Evolutionary conservation across 1,139 yeast species (phyloP).

Genomic region (Blastobotrys aristatus): DNA sequence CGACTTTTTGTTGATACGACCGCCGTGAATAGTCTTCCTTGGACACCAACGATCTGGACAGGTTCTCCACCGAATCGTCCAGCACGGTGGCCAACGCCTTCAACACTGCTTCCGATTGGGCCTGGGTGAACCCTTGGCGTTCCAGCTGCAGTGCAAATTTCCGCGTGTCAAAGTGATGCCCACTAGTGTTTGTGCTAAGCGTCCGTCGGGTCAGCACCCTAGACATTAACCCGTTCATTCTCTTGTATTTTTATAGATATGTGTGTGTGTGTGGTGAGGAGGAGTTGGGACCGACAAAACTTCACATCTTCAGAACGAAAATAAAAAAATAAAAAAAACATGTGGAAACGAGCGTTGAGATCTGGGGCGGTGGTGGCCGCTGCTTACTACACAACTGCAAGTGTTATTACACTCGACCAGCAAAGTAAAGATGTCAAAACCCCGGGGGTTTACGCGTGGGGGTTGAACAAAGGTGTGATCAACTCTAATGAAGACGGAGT

Average conservation of each 20-base stretch:
- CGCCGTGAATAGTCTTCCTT: slow-evolving; percentile 77
- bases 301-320: neutral
- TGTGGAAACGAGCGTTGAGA: slow-evolving; percentile 1
- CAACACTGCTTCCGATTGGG: slow-evolving; percentile 80
- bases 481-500: slow-evolving; percentile 37
- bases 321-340: neutral
- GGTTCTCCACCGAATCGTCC: slow-evolving; percentile 72
- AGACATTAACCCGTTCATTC: neutral
- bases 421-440: neutral
- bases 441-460: slow-evolving; percentile 55
- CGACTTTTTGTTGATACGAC: slow-evolving; percentile 93
- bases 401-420: neutral
- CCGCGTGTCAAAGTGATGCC: slow-evolving; percentile 65
- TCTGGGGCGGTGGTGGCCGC: neutral
- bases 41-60: slow-evolving; percentile 71
- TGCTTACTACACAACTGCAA: neutral
- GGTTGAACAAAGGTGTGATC: slow-evolving; percentile 42
- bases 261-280: neutral
- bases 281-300: neutral
- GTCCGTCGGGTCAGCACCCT: neutral
- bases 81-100: slow-evolving; percentile 70
- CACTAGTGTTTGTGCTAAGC: slow-evolving; percentile 2
- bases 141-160: slow-evolving; percentile 65
- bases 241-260: neutral
- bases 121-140: slow-evolving; percentile 62